Evolutionary conservation across 306 rosid genomes (phyloP), one percentile per base, ranked within the genome.

Genomic region (Gastrolobium bilobum): DNA sequence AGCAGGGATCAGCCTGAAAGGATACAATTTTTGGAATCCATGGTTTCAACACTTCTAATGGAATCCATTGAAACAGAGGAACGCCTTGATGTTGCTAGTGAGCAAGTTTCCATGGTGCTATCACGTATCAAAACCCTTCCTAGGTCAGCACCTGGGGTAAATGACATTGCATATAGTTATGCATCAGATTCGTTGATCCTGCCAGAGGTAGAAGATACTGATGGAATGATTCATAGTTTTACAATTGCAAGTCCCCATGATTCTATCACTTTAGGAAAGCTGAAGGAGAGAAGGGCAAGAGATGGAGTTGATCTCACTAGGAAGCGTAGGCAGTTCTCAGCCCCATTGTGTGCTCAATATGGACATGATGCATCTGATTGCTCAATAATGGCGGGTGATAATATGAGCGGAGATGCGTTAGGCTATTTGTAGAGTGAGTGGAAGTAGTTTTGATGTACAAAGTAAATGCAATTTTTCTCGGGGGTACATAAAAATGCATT

Each of bases 51-150:
- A 4, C 88, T 93, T 47, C 42, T 90, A 33, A 67, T 89, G 54
- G 93, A 91, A 82, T 90, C 98, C 65, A 71, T 88, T 6, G 93
- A 93, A 84, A 87, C 94, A 2, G 97, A 91, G 54, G 93, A 93
- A 39, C 89, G 93, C 39, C 92, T 93, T 20, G 88, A 87, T 75
- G 86, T 81, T 65, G 93, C 94, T 29, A 90, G 91, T 30, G 93
- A 90, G 71, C 93, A 93, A 82, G 82, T 93, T 76, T 60, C 94
- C 31, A 62, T 83, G 86, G 97, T 33, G 10, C 65, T 93, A 53
- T 87, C 94, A 0, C 94, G 87, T 13, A 42, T 90, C 78, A 93
- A 89, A 82, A 87, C 82, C 67, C 91, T 93, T 83, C 91, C 98
- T 1, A 76, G 90, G 78, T 76, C 87, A 66, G 68, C 84, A 11